Evolutionary conservation across 169 alveolate species (phyloP).

Genomic region (Plasmodium falciparum): DNA sequence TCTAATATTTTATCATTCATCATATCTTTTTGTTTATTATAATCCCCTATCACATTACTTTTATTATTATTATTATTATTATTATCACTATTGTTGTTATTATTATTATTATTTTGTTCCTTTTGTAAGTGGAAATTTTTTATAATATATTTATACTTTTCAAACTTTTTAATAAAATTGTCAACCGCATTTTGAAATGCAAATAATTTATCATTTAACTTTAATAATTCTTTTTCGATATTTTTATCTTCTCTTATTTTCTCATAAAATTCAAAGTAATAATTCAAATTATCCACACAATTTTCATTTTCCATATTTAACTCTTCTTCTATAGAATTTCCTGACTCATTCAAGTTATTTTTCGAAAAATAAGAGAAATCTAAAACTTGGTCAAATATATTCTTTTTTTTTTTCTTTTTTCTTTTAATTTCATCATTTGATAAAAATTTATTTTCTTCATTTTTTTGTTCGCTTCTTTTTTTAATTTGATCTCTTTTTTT

Average conservation of each 20-base stretch:
- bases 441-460: neutral
- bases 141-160: constrained; percentile 71
- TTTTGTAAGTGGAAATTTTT: constrained; percentile 35
- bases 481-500: neutral
- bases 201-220: constrained; percentile 52
- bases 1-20: neutral
- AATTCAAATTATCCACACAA: constrained; percentile 38
- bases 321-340: constrained; percentile 19
- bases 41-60: neutral
- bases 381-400: constrained; percentile 30
- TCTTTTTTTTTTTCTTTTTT: neutral
- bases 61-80: neutral
- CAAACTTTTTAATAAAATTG: constrained; percentile 49
- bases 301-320: constrained; percentile 50
- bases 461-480: neutral
- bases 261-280: constrained; percentile 59
- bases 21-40: neutral
- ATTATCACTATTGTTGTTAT: neutral
- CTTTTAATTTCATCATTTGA: neutral
- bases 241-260: constrained; percentile 59
- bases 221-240: constrained; percentile 64
- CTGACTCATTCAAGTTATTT: constrained; percentile 29
- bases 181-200: constrained; percentile 53
- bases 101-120: neutral
- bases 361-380: constrained; percentile 38